Evolutionary conservation across 306 rosid species (phyloP).

Genomic region (Aeschynomene evenia): DNA sequence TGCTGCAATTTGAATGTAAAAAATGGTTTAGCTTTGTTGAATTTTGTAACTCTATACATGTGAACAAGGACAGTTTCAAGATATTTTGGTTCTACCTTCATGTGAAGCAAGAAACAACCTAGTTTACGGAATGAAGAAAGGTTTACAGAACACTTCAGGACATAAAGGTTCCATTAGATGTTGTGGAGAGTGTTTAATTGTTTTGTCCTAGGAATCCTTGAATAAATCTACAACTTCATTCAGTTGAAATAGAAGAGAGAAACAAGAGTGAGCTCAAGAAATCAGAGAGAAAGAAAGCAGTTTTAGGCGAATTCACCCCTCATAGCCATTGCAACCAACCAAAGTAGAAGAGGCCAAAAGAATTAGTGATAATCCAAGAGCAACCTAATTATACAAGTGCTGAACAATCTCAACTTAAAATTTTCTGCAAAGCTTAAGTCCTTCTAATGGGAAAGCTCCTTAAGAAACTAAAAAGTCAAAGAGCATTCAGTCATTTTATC

Average conservation of each 20-base stretch:
- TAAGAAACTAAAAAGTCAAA: constrained; percentile 26
- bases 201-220: not conserved
- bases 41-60: not conserved
- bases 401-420: constrained; percentile 1
- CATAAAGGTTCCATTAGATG: not conserved
- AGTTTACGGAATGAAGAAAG: not conserved
- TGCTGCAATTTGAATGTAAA: not conserved
- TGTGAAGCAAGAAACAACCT: not conserved
- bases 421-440: constrained; percentile 17
- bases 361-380: constrained; percentile 17
- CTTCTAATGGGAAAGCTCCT: constrained; percentile 32
- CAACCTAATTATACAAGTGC: constrained; percentile 17
- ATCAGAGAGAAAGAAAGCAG: constrained; percentile 7
- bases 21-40: not conserved
- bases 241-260: constrained; percentile 9
- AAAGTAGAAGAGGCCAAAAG: constrained; percentile 6
- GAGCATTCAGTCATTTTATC: constrained; percentile 11
- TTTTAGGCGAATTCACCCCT: constrained; percentile 12
- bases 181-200: not conserved
- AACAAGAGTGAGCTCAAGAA: not conserved
- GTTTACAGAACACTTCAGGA: not conserved
- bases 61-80: not conserved
- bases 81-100: not conserved
- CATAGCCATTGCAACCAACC: constrained; percentile 11
- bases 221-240: not conserved